These are phyloP conservation scores for Geosmithia flava DNA, from an alignment of 2,329 filamentous ascomycete species.

Conservation along the genomic window DNA sequence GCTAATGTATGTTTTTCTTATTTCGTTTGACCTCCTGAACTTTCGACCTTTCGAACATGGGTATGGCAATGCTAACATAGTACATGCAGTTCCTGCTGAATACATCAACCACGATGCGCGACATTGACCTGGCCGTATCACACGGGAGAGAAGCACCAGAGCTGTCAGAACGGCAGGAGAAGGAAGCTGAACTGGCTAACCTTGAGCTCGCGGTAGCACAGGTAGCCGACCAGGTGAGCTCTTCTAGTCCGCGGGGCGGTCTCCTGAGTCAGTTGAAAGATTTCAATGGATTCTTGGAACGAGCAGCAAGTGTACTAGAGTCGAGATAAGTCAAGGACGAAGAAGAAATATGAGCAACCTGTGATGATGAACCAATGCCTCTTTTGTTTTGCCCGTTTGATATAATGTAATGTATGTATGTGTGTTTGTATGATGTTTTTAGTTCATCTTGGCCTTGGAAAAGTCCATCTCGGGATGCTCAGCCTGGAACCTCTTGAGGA, in stretches of 20 bases:
- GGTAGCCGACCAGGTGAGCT: conserved; percentile 40
- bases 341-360: too few relatives aligned
- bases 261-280: conserved; percentile 42
- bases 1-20: conserved; percentile 31
- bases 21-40: too few relatives aligned
- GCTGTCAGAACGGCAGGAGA: conserved; percentile 29
- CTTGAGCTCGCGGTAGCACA: conserved; percentile 44
- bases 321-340: conserved; percentile 15
- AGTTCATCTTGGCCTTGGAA: conserved; percentile 55
- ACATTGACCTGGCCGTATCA: conserved; percentile 46
- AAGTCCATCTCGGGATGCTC: conserved; percentile 67
- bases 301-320: conserved; percentile 45
- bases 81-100: conserved; percentile 28
- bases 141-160: conserved; percentile 35
- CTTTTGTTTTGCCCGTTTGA: too few relatives aligned
- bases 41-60: conserved; percentile 3
- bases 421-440: conserved; percentile 5
- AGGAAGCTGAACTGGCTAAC: conserved; percentile 38
- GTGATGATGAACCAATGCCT: too few relatives aligned
- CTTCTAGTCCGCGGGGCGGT: conserved; percentile 34
- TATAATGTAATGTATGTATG: too few relatives aligned
- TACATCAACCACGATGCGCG: conserved; percentile 46
- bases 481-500: conserved; percentile 83
- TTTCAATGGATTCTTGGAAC: conserved; percentile 53
- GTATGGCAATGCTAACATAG: background rate